These are phyloP conservation scores for Plectranthus barbatus DNA, from an alignment of 257 asterid species.

Conservation along the genomic window DNA sequence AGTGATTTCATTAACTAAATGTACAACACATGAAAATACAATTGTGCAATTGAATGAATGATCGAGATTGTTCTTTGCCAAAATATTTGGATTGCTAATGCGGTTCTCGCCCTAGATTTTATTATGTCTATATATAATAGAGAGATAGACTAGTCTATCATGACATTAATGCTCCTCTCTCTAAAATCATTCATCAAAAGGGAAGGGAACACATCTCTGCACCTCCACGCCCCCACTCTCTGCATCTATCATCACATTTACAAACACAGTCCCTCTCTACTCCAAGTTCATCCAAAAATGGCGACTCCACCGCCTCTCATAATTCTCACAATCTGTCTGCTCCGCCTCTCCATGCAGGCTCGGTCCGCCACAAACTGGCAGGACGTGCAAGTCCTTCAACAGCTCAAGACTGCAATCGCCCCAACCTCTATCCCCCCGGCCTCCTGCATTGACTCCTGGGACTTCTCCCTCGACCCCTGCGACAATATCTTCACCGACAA, in stretches of 20 bases:
- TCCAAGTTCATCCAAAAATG: neutral
- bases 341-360: constrained; percentile 19
- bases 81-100: too few relatives aligned
- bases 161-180: constrained; percentile 2
- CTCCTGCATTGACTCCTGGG: constrained; percentile 76
- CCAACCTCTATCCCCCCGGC: constrained; percentile 34
- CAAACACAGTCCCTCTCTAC: neutral
- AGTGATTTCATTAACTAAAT: too few relatives aligned
- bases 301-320: constrained; percentile 3
- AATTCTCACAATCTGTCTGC: neutral
- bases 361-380: constrained; percentile 47
- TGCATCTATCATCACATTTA: neutral
- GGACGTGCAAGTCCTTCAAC: constrained; percentile 52
- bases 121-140: neutral
- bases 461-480: constrained; percentile 69
- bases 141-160: neutral
- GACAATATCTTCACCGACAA: constrained; percentile 40
- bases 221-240: constrained; percentile 4
- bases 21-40: too few relatives aligned
- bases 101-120: too few relatives aligned
- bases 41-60: too few relatives aligned
- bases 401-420: constrained; percentile 44
- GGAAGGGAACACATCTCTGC: constrained; percentile 1
- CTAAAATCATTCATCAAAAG: constrained; percentile 11
- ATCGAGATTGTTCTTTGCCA: too few relatives aligned